These are phyloP conservation scores for Neoascochyta sp. DNA, from an alignment of 2,329 filamentous ascomycete genomes.

Conservation along the genomic window DNA sequence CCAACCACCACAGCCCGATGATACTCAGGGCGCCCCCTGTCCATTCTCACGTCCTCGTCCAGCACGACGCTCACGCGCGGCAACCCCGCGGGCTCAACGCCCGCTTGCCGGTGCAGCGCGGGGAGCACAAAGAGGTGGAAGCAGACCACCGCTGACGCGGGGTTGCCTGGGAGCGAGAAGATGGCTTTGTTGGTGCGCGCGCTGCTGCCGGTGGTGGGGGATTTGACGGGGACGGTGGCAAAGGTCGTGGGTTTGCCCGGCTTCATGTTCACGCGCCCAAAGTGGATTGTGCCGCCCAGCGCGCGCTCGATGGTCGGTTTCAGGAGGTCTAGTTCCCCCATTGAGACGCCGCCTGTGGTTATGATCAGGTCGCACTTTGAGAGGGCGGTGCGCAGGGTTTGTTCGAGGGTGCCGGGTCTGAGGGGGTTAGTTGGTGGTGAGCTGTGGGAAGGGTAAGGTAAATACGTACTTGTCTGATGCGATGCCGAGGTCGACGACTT, in stretches of 20 bases:
- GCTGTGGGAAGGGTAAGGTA: neutral
- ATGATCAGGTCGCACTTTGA: slow-evolving; percentile 76
- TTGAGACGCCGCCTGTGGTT: slow-evolving; percentile 91
- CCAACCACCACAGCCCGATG: slow-evolving; percentile 75
- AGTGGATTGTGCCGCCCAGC: slow-evolving; percentile 89
- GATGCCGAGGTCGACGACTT: slow-evolving; percentile 81
- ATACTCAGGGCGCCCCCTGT: slow-evolving; percentile 78
- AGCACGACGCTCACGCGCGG: slow-evolving; percentile 68
- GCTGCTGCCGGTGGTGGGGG: slow-evolving; percentile 42
- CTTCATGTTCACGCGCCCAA: slow-evolving; percentile 95
- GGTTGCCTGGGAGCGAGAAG: slow-evolving; percentile 91
- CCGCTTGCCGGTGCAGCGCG: slow-evolving; percentile 71
- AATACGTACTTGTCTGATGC: slow-evolving; percentile 60
- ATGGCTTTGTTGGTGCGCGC: slow-evolving; percentile 64
- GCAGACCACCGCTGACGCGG: slow-evolving; percentile 86
- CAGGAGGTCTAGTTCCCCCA: slow-evolving; percentile 94
- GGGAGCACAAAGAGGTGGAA: slow-evolving; percentile 93
- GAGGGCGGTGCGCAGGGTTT: slow-evolving; percentile 70
- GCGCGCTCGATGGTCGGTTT: slow-evolving; percentile 92
- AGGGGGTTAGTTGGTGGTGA: slow-evolving; percentile 20
- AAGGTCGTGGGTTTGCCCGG: slow-evolving; percentile 97
- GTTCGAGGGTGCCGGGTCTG: slow-evolving; percentile 67
- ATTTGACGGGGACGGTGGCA: slow-evolving; percentile 72
- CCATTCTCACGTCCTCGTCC: slow-evolving; percentile 68
- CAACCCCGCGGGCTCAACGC: slow-evolving; percentile 64